Base-by-base conservation (phyloP, 2,329 filamentous ascomycete species). In the Cytospora leucostoma region DNA sequence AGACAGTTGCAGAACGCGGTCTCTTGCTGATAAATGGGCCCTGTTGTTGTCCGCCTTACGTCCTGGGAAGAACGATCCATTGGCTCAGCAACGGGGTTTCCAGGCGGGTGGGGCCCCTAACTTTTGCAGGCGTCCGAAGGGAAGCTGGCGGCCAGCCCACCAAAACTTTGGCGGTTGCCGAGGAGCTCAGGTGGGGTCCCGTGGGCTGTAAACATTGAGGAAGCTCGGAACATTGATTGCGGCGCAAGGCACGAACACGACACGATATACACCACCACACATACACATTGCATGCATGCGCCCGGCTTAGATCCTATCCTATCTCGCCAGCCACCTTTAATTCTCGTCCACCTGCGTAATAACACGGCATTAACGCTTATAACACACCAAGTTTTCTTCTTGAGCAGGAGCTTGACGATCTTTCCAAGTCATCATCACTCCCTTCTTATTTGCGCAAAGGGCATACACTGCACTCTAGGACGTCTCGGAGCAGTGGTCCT, bases 201-300 rank as follows among this genome's bases (percentile, higher is more conserved):
- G 53, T 50, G 63, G 53, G n/a, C 44, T 44, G 64, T 66, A 66
- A 65, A 65, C 64, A 65, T 61, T 63, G 44, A 60, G 61, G 32
- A 21, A 61, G 58, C 51, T 49, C 54, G 40, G 27, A 27, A 27
- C 27, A 27, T 27, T 27, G 27, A 27, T 55, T 37, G 33, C 50
- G 12, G 50, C 3, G 10, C 50, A n/a, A 52, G 11, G 33, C 7
- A 35, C 19, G 34, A 55, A 12, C 32, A 47, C 44, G 21, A 47
- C 44, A 21, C 21, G 19, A n/a, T 11, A 47, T 8, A 19, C n/a
- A 47, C 8, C n/a, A 21, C 35, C 35, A 13, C 8, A 37, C 35
- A 12, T 37, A 8, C 8, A 37, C 35, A 8, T 37, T 37, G 35
- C 35, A 37, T 12, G 44, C 7, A 21, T 47, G 38, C n/a, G 13